A percentile compares a stretch with the other conserved stretches of the same genome.
Evolutionary conservation across 2,329 filamentous ascomycete genomes (phyloP).

Genomic region (Mollisiaceae sp.): DNA sequence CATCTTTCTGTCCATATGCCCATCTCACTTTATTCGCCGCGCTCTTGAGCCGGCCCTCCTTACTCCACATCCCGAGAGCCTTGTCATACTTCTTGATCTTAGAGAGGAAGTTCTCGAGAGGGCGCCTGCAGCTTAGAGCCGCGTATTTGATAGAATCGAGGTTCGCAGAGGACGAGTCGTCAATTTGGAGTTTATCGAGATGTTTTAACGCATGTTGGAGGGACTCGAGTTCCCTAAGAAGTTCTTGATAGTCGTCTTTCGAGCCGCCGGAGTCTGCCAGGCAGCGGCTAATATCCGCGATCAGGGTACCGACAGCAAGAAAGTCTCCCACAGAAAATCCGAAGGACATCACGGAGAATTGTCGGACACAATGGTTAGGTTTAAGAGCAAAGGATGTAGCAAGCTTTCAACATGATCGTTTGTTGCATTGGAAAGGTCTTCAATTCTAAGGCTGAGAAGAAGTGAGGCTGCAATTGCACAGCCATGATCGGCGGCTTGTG

Average conservation of each 20-base stretch:
- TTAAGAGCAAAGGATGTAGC: too few relatives aligned
- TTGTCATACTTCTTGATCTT: slow-evolving; percentile 25
- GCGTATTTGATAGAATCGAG: slow-evolving; percentile 21
- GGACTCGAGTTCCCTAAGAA: slow-evolving; percentile 16
- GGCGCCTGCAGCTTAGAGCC: slow-evolving; percentile 18
- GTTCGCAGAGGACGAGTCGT: neutral
- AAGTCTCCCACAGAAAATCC: slow-evolving; percentile 43
- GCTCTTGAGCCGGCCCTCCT: neutral
- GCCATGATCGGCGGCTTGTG: too few relatives aligned
- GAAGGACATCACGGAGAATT: too few relatives aligned
- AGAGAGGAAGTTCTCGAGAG: slow-evolving; percentile 21
- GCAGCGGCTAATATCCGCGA: slow-evolving; percentile 16
- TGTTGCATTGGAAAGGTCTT: too few relatives aligned
- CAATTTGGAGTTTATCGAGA: slow-evolving; percentile 14
- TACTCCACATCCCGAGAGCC: slow-evolving; percentile 13
- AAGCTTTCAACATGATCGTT: too few relatives aligned
- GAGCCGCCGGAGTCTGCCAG: slow-evolving; percentile 21
- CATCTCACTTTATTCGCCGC: neutral
- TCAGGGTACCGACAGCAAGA: slow-evolving; percentile 26
- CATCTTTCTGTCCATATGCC: neutral
- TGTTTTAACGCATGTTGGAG: slow-evolving; percentile 19
- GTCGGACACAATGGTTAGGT: too few relatives aligned
- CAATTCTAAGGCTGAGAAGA: too few relatives aligned
- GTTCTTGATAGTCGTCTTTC: slow-evolving; percentile 25
- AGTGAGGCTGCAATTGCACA: too few relatives aligned